Evolutionary conservation across 345 rosid species (phyloP).

Genomic region (Boechera stricta): DNA sequence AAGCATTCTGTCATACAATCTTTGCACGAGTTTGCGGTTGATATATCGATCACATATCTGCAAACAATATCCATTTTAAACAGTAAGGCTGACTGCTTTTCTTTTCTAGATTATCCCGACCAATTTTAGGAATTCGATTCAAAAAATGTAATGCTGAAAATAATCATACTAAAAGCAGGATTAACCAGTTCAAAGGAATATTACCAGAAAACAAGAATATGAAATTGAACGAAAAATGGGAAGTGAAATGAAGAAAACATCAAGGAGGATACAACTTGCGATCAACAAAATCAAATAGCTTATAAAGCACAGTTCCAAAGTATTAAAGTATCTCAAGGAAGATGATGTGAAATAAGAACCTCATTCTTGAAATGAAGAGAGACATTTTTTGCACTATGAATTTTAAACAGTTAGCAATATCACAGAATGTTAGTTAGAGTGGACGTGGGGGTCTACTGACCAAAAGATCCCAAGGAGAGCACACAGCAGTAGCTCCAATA

Average conservation of each 20-base stretch:
- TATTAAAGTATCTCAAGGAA: conserved; percentile 1
- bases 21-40: conserved; percentile 71
- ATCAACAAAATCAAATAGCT: conserved; percentile 5
- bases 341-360: conserved; percentile 16
- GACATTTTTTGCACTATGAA: not conserved
- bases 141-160: not conserved
- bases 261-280: conserved; percentile 1
- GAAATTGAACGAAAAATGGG: not conserved
- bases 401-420: not conserved
- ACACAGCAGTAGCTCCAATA: conserved; percentile 86
- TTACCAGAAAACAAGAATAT: not conserved
- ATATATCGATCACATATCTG: conserved; percentile 94
- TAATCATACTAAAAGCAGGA: not conserved
- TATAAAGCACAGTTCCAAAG: not conserved
- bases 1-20: conserved; percentile 80
- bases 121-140: too few species aligned
- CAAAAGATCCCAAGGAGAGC: conserved; percentile 97
- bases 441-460: conserved; percentile 53
- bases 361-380: not conserved
- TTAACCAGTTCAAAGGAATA: not conserved
- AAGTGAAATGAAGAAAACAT: conserved; percentile 12
- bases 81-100: conserved; percentile 12
- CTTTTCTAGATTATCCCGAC: not conserved
- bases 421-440: not conserved
- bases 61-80: conserved; percentile 9